Conservation (phyloP, 306 rosid genomes). For the Casuarina equisetifolia region DNA sequence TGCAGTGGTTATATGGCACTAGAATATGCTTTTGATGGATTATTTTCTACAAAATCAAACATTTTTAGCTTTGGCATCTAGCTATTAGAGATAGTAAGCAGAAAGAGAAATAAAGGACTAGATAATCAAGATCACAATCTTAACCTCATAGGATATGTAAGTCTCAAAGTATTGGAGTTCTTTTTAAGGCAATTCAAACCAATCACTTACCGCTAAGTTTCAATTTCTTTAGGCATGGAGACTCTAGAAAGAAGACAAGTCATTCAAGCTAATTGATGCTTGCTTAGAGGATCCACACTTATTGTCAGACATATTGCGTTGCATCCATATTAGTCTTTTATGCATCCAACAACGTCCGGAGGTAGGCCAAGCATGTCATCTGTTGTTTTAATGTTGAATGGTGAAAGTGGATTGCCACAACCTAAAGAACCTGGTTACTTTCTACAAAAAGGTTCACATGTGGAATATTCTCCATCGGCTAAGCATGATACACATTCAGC, state of each 20-base stretch:
- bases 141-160: conserved; percentile 54
- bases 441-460: conserved; percentile 3
- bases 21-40: conserved; percentile 33
- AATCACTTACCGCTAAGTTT: not conserved
- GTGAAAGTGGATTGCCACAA: conserved; percentile 28
- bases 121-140: conserved; percentile 22
- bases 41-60: conserved; percentile 34
- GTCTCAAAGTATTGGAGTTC: conserved; percentile 12
- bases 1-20: conserved; percentile 39
- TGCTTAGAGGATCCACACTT: conserved; percentile 22
- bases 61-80: conserved; percentile 49
- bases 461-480: not conserved
- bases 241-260: conserved; percentile 43
- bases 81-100: conserved; percentile 48
- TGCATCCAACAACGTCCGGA: conserved; percentile 49
- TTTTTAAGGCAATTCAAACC: not conserved
- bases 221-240: conserved; percentile 49
- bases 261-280: conserved; percentile 42
- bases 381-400: conserved; percentile 42
- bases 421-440: conserved; percentile 59
- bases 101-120: conserved; percentile 49
- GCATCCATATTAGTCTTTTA: conserved; percentile 50
- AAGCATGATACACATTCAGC: conserved; percentile 8
- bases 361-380: conserved; percentile 37
- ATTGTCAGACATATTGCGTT: conserved; percentile 34